Evolutionary conservation across 371 early-diverging fungal species (phyloP).

Genomic region (Basidiobolus meristosporus): DNA sequence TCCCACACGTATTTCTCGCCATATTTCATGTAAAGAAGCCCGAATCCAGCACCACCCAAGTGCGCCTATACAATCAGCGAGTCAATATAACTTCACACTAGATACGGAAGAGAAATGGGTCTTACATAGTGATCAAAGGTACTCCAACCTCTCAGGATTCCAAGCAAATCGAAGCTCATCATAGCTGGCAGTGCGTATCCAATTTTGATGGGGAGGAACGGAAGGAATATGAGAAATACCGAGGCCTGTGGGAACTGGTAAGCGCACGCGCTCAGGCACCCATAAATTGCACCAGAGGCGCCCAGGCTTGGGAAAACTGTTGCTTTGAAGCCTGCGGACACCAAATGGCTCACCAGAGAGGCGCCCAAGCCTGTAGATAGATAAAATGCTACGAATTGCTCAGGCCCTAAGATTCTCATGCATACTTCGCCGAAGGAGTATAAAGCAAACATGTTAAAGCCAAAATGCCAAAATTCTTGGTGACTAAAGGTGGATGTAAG

Average conservation of each 20-base stretch:
- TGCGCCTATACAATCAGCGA: slow-evolving; percentile 22
- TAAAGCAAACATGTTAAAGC: slow-evolving; percentile 46
- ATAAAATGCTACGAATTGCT: slow-evolving; percentile 65
- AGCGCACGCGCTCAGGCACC: slow-evolving; percentile 32
- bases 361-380: slow-evolving; percentile 37
- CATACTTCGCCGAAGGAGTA: slow-evolving; percentile 29
- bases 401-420: slow-evolving; percentile 18
- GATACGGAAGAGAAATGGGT: background rate
- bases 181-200: slow-evolving; percentile 28
- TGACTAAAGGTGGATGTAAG: slow-evolving; percentile 49
- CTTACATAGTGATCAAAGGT: slow-evolving; percentile 49
- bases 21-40: slow-evolving; percentile 21
- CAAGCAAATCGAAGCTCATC: slow-evolving; percentile 37
- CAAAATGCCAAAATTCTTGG: slow-evolving; percentile 32
- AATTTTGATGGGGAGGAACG: slow-evolving; percentile 43
- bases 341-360: slow-evolving; percentile 35
- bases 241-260: slow-evolving; percentile 32
- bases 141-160: slow-evolving; percentile 30
- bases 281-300: slow-evolving; percentile 62
- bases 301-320: slow-evolving; percentile 44
- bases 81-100: background rate
- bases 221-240: slow-evolving; percentile 46
- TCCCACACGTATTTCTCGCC: slow-evolving; percentile 26
- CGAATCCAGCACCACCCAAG: slow-evolving; percentile 34
- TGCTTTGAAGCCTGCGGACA: slow-evolving; percentile 18